Evolutionary conservation across 306 rosid genomes (phyloP), one percentile per base, ranked within the genome.

Genomic region (Acmispon strigosus): DNA sequence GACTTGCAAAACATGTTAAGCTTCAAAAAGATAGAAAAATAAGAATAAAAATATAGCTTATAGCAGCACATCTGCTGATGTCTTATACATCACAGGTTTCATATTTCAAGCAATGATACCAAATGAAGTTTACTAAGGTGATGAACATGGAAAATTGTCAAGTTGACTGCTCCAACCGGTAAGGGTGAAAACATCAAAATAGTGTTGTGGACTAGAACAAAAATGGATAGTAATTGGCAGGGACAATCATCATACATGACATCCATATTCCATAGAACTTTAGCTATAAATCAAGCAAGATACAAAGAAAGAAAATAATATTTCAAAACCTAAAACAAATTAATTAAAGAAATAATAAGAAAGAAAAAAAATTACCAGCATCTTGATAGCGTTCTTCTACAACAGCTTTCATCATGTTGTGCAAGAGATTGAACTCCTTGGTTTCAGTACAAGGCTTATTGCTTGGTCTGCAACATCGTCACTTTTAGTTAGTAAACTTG

Each of bases 351-450:
- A 73, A 59, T 29, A 45, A 50, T 47, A 13, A 29, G 41, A 76
- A 16, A 17, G 32, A 59, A 11, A 34, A 34, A 34, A 18, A 63
- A 56, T 77, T 84, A 94, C 99, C 99, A 44, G 99, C 99, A 86
- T 94, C 99, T 81, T 89, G 56, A 50, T 94, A 94, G 74, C 97
- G 97, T 76, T 94, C 99, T 77, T 94, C 99, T 62, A 65, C 88
- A 62, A 88, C 99, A 76, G 99, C 99, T 55, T 86, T 83, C 82
- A 87, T 64, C 99, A 94, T 94, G 81, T 94, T 89, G 75, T 96
- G 86, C 74, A 94, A 81, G 51, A 94, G 96, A 84, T 79, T 56
- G 48, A 94, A 94, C 81, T 94, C 99, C 72, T 81, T 73, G 7
- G 99, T 88, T 80, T 94, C 99, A 69, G 69, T 67, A 61, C 95